These are phyloP conservation scores for Exophiala bonariae DNA, from an alignment of 2,329 filamentous ascomycete genomes.

Conservation along the genomic window DNA sequence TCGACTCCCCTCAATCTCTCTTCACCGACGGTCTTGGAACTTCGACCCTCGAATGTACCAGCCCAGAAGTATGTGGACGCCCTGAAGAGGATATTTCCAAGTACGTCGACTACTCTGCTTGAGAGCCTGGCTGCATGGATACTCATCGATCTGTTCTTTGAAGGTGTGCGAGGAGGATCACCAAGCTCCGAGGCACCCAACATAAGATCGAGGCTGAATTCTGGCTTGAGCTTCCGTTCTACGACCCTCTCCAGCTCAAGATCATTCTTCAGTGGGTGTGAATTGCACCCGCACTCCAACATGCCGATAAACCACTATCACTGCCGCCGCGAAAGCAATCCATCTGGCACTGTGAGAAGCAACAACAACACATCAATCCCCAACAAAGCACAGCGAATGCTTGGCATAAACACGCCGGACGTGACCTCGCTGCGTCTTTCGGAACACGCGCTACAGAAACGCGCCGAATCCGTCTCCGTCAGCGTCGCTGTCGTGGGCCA, in stretches of 20 bases:
- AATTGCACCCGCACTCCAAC: background rate
- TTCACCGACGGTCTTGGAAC: conserved; percentile 11
- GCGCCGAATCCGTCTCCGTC: conserved; percentile 7
- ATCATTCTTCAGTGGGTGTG: too few species aligned
- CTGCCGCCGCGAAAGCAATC: background rate
- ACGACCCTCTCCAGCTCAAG: too few species aligned
- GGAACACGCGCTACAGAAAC: conserved; percentile 11
- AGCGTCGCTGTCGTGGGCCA: conserved; percentile 13
- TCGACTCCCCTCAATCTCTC: conserved; percentile 15
- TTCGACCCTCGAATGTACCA: conserved; percentile 8
- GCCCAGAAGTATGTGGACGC: conserved; percentile 15
- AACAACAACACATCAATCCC: too few species aligned
- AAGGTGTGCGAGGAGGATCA: too few species aligned
- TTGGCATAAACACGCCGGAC: conserved; percentile 18
- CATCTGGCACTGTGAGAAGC: too few species aligned
- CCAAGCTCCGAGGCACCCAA: too few species aligned
- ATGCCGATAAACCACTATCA: background rate
- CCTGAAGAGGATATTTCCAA: conserved; percentile 21
- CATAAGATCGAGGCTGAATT: too few species aligned
- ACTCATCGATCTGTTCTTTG: conserved; percentile 22
- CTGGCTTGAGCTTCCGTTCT: too few species aligned
- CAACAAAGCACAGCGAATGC: conserved; percentile 20
- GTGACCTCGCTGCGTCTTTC: conserved; percentile 3
- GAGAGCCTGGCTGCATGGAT: conserved; percentile 25
- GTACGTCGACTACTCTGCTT: conserved; percentile 7